Conservation (phyloP, 73 alveolate genomes). For the Symbiodinium natans region DNA sequence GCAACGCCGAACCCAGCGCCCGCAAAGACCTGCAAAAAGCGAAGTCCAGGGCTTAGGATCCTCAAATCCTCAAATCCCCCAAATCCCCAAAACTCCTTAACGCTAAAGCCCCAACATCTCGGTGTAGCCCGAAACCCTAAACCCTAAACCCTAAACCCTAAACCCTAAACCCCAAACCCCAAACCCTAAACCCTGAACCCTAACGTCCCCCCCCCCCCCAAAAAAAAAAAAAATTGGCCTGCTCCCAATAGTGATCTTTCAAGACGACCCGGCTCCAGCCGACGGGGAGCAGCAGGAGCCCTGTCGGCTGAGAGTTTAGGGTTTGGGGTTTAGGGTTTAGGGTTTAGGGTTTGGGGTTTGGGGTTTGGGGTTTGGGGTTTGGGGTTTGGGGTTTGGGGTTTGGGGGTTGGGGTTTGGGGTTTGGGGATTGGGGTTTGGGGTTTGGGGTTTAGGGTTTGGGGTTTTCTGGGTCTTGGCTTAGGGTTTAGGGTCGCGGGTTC, state of each 20-base stretch:
- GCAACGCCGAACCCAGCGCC: conserved; percentile 29
- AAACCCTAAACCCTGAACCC: neutral
- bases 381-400: no score
- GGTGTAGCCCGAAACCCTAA: no score
- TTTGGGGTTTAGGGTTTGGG: no score
- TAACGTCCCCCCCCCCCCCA: neutral
- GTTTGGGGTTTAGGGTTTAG: neutral
- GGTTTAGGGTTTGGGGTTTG: no score
- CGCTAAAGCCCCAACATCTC: neutral
- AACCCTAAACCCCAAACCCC: neutral
- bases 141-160: no score
- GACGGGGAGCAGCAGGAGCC: conserved; percentile 14
- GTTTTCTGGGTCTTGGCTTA: no score
- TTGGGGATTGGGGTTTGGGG: no score
- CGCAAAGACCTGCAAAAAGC: neutral
- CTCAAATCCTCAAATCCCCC: neutral
- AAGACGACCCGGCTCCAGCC: conserved; percentile 59
- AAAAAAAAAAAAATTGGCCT: neutral
- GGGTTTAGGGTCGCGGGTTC: no score
- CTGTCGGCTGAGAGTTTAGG: neutral
- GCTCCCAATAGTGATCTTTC: conserved; percentile 39
- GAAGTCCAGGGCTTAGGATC: neutral
- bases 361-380: no score
- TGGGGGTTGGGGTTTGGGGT: no score
- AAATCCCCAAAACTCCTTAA: neutral